A percentile compares a stretch with the other conserved stretches of the same genome.
phyloP scores from a whole-genome alignment of 2,329 filamentous ascomycete genomes.

The Penicillium sp. region DNA sequence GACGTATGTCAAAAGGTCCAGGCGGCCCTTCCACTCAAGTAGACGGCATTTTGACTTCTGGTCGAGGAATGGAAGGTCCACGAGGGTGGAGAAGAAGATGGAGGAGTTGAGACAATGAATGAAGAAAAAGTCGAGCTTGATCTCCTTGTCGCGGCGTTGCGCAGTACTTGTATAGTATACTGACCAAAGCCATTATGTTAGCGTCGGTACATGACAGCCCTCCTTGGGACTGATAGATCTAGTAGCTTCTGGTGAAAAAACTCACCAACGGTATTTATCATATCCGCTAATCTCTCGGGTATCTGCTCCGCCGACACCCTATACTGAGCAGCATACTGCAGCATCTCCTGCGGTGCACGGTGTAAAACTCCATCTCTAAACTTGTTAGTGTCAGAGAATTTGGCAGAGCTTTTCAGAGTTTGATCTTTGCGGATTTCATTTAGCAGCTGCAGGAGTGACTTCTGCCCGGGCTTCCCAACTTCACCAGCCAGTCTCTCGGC shows the following conservation, averaged over 20 bases:
- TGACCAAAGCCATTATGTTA: not conserved
- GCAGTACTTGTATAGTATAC: conserved; percentile 62
- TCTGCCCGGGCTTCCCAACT: conserved; percentile 30
- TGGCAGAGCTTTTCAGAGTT: conserved; percentile 56
- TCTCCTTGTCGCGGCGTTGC: conserved; percentile 61
- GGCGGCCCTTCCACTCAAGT: conserved; percentile 77
- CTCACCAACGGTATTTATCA: conserved; percentile 65
- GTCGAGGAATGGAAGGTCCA: conserved; percentile 63
- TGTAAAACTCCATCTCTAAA: conserved; percentile 67
- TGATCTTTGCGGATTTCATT: conserved; percentile 58
- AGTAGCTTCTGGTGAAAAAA: not conserved
- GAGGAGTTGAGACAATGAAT: conserved; percentile 77
- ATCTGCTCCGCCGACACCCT: conserved; percentile 58
- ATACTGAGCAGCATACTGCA: conserved; percentile 61
- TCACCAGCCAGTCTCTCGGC: conserved; percentile 37
- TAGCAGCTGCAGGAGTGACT: conserved; percentile 59
- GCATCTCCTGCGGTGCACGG: conserved; percentile 63
- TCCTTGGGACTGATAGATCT: not conserved
- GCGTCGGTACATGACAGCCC: not conserved
- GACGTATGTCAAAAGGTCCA: conserved; percentile 72
- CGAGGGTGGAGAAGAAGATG: conserved; percentile 70
- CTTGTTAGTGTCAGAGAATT: conserved; percentile 60
- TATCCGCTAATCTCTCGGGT: conserved; percentile 59
- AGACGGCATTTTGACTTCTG: conserved; percentile 63
- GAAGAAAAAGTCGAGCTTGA: conserved; percentile 80